phyloP scores from a whole-genome alignment of 140 eudicot genomes.

The Flaveria floridana region DNA sequence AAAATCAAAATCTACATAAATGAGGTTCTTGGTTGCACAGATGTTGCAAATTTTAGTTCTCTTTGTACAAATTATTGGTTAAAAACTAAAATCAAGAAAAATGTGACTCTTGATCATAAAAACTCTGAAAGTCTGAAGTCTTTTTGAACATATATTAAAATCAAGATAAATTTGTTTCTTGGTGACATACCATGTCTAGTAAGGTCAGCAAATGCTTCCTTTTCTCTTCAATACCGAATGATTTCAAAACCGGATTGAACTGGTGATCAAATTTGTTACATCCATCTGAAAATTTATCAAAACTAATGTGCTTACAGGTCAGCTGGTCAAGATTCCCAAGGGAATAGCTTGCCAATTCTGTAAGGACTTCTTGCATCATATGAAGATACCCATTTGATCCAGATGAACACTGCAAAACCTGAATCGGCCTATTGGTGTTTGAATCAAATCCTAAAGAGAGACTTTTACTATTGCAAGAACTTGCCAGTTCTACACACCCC shows the following conservation, averaged over 20 bases:
- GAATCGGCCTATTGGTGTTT: constrained; percentile 36
- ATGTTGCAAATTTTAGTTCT: not conserved
- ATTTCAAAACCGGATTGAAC: constrained; percentile 28
- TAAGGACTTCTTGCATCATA: constrained; percentile 78
- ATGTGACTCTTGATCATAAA: not conserved
- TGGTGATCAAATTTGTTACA: constrained; percentile 25
- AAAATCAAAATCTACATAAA: not conserved
- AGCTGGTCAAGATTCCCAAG: constrained; percentile 47
- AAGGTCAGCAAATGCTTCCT: constrained; percentile 63
- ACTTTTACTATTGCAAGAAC: constrained; percentile 47
- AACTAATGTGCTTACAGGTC: constrained; percentile 23
- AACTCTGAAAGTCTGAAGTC: not conserved
- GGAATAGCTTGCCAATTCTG: constrained; percentile 64
- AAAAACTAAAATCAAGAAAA: constrained; percentile 7
- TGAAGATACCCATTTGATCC: constrained; percentile 52
- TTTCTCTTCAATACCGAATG: constrained; percentile 40
- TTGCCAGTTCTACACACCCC: constrained; percentile 41
- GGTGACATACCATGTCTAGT: constrained; percentile 49
- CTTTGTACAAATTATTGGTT: not conserved
- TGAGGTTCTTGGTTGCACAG: not conserved
- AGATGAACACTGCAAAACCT: constrained; percentile 43
- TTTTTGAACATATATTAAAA: not conserved
- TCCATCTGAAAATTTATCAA: constrained; percentile 27
- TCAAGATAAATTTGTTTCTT: not conserved
- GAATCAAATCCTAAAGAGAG: constrained; percentile 45